phyloP scores from a whole-genome alignment of 345 rosid species.

The Gynandropsis gynandra region DNA sequence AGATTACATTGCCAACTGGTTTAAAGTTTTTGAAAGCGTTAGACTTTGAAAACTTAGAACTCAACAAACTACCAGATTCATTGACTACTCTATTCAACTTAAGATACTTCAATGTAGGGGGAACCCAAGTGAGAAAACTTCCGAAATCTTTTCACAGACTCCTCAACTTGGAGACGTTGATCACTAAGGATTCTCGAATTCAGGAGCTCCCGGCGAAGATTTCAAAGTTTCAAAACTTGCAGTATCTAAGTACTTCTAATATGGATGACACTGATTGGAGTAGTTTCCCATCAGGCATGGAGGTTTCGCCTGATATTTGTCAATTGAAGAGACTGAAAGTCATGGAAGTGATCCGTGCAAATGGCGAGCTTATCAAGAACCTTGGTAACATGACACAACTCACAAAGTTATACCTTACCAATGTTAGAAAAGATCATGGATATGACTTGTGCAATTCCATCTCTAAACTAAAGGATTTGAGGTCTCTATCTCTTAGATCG shows the following conservation, averaged over 20 bases:
- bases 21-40: conserved; percentile 19
- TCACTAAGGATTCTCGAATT: conserved; percentile 17
- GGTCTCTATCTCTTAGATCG: conserved; percentile 20
- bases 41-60: neutral
- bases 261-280: conserved; percentile 13
- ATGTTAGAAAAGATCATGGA: conserved; percentile 21
- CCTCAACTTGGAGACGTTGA: conserved; percentile 26
- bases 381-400: conserved; percentile 31
- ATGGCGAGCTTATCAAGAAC: conserved; percentile 11
- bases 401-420: conserved; percentile 19
- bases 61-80: neutral
- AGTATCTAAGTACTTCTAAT: conserved; percentile 19
- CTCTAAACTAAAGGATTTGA: conserved; percentile 23
- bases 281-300: conserved; percentile 19
- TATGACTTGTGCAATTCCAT: conserved; percentile 25
- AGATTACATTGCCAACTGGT: conserved; percentile 11
- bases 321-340: conserved; percentile 31
- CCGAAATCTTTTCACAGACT: conserved; percentile 30
- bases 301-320: conserved; percentile 7
- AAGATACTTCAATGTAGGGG: conserved; percentile 29
- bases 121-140: conserved; percentile 28
- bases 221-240: conserved; percentile 23
- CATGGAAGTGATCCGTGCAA: conserved; percentile 21
- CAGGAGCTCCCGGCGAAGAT: conserved; percentile 31
- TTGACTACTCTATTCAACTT: conserved; percentile 30